Evolutionary conservation across 164 flowering plant genomes (phyloP).

Genomic region (Vitis rupestris): DNA sequence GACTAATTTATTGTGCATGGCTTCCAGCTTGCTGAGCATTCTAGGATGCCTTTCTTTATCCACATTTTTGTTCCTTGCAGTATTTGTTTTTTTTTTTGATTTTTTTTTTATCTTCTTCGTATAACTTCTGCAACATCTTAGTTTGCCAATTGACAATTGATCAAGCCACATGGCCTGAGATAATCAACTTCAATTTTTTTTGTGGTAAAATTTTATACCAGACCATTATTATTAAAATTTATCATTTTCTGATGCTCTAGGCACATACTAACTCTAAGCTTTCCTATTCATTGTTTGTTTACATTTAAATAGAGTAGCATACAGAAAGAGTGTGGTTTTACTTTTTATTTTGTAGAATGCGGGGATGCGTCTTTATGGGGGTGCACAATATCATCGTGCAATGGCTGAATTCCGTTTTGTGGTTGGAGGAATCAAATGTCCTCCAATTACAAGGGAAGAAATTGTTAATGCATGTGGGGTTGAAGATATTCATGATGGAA

Average conservation of each 20-base stretch:
- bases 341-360: constrained; percentile 58
- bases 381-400: constrained; percentile 99
- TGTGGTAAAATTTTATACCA: not conserved
- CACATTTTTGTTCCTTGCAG: not conserved
- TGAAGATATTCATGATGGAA: constrained; percentile 98
- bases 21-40: not conserved
- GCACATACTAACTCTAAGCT: not conserved
- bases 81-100: not conserved
- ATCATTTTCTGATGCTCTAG: not conserved
- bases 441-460: constrained; percentile 91
- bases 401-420: constrained; percentile 99
- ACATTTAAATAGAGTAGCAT: not conserved
- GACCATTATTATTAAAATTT: not conserved
- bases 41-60: not conserved
- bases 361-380: constrained; percentile 98
- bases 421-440: constrained; percentile 93
- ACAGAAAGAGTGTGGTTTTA: not conserved
- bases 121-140: not conserved
- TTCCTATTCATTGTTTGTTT: no score
- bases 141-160: not conserved
- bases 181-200: not conserved
- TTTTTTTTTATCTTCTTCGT: no score
- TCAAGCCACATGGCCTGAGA: no score
- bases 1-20: not conserved
- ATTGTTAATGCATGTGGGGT: constrained; percentile 99